A percentile compares a stretch with the other conserved stretches of the same genome.
Evolutionary conservation across 169 alveolate species (phyloP).

Genomic region (Plasmodium cynomolgi): DNA sequence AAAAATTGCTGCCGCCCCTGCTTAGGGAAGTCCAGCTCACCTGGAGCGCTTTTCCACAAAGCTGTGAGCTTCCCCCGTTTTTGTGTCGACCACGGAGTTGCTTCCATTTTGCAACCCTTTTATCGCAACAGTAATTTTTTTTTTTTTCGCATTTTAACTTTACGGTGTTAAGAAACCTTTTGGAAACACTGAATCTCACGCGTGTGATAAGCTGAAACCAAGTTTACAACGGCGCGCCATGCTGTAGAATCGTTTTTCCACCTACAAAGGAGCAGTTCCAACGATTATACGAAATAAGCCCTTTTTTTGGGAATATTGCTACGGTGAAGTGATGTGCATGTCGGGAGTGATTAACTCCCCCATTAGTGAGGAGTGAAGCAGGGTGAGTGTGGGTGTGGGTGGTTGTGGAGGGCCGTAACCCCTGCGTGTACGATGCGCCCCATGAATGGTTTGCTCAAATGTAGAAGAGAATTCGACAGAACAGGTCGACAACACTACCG

Average conservation of each 20-base stretch:
- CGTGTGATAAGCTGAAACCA: not conserved
- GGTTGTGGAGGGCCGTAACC: not conserved
- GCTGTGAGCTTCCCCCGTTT: not conserved
- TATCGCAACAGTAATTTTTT: not conserved
- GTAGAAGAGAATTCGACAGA: not conserved
- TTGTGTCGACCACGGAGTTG: not conserved
- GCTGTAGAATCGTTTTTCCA: not conserved
- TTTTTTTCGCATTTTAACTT: not conserved
- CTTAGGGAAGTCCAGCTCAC: not conserved
- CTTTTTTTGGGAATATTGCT: not conserved
- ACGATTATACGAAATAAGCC: not conserved
- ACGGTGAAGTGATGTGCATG: not conserved
- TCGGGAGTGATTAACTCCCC: not conserved
- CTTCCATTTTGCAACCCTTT: not conserved
- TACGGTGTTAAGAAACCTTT: not conserved
- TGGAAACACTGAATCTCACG: not conserved
- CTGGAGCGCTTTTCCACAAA: not conserved
- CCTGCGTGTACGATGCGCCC: constrained; percentile 7
- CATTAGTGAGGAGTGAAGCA: not conserved
- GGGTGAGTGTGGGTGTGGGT: not conserved
- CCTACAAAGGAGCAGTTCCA: not conserved
- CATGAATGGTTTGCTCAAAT: not conserved
- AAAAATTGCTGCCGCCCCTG: not conserved
- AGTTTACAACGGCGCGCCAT: not conserved
- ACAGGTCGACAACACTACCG: constrained; percentile 16